Evolutionary conservation across 176 grass and related monocot genomes (phyloP).

Genomic region (Puccinellia tenuiflora): DNA sequence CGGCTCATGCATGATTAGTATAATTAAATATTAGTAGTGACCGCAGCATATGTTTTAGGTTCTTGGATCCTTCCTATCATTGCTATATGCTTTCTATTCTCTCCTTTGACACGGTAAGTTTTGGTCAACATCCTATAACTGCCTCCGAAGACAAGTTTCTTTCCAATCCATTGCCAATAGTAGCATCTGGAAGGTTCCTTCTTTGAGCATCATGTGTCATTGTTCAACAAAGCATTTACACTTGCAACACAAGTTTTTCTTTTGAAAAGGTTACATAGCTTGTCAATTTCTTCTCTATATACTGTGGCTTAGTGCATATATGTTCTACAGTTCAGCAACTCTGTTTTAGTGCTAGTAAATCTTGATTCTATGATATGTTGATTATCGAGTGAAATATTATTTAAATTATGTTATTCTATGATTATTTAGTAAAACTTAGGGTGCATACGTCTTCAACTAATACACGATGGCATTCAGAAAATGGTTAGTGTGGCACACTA

Average conservation of each 20-base stretch:
- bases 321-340: neutral
- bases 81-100: slow-evolving; percentile 37
- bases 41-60: slow-evolving; percentile 33
- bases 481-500: neutral
- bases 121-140: slow-evolving; percentile 60
- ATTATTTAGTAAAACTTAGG: neutral
- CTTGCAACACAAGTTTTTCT: slow-evolving; percentile 32
- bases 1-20: slow-evolving; percentile 40
- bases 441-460: slow-evolving; percentile 1
- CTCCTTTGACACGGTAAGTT: slow-evolving; percentile 37
- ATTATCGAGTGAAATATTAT: neutral
- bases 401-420: neutral
- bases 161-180: slow-evolving; percentile 27
- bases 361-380: neutral
- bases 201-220: slow-evolving; percentile 24
- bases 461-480: slow-evolving; percentile 1
- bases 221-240: slow-evolving; percentile 30
- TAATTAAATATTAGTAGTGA: slow-evolving; percentile 41
- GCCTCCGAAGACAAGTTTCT: slow-evolving; percentile 57
- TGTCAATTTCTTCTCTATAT: neutral
- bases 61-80: slow-evolving; percentile 48
- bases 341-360: neutral
- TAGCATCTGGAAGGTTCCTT: slow-evolving; percentile 38
- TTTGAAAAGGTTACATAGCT: neutral
- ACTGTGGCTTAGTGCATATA: neutral